Base-by-base conservation (phyloP, 2,329 filamentous ascomycete species). In the Penicillium sp. region DNA sequence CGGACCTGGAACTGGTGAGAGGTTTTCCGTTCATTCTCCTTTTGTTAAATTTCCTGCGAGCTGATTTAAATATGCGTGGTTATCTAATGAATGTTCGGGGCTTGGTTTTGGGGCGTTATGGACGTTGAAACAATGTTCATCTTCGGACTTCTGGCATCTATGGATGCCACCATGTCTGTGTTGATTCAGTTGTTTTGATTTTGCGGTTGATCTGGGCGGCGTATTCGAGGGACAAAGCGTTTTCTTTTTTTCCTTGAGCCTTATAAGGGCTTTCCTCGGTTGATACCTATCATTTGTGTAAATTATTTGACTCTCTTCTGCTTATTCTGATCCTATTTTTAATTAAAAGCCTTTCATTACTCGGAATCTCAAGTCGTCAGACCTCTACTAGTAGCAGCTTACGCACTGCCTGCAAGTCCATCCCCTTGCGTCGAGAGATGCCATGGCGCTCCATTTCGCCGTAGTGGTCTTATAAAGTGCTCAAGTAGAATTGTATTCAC, bases 1-100 rank as follows among this genome's bases (percentile, higher is more conserved):
- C 84, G 93, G 66, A 97, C 93, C 13, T 97, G 94, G 94, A 95
- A 92, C 60, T 97, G 93, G 93, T 97, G 70, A 70, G 51, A 36
- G 16, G n/a, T 56, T 46, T 53, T 3, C 45, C 46, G 25, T 19
- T 47, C 48, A 27, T 34, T 34, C 38, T 54, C 6, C 25, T 47
- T 47, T 34, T 34, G 31, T 38, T 47, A 33, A 27, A 50, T 52
- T 34, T 43, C 33, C 29, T 36, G 15, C 29, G 55, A 15, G 19
- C 34, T 49, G 25, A 23, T 33, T 31, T 21, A 38, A 25, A 25
- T 49, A 46, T 53, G 36, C 21, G 29, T 41, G 38, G 19, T 27
- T 57, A 54, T 45, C n/a, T 50, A 49, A 48, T 50, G 38, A 31
- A 21, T 52, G 19, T 19, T 55, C 3, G 9, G 9, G 21, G 53